These are phyloP conservation scores for Leptoxyphium fumago DNA, from an alignment of 2,329 filamentous ascomycete genomes.

Conservation along the genomic window DNA sequence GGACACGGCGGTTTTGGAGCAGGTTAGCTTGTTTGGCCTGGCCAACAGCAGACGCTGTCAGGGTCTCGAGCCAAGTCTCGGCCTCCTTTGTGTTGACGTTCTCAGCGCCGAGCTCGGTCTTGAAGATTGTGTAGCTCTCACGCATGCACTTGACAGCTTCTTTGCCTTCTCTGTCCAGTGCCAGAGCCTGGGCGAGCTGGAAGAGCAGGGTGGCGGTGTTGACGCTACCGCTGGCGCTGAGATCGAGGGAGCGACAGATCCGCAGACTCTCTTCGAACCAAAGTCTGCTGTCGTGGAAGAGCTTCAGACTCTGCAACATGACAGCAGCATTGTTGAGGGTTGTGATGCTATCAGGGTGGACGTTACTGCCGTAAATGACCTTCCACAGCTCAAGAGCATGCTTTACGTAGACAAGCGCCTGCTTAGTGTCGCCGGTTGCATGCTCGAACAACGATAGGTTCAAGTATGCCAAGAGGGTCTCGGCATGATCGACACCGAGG, in stretches of 20 bases:
- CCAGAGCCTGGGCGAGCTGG: constrained; percentile 90
- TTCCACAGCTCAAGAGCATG: constrained; percentile 95
- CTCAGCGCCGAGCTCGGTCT: constrained; percentile 67
- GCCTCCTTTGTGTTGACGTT: constrained; percentile 98
- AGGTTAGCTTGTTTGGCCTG: constrained; percentile 82
- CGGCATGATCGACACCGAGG: constrained; percentile 79
- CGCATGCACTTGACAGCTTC: constrained; percentile 85
- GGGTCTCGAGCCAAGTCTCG: constrained; percentile 87
- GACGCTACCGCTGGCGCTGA: constrained; percentile 56
- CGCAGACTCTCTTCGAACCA: constrained; percentile 93
- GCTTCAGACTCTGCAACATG: constrained; percentile 92
- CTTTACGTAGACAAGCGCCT: constrained; percentile 74
- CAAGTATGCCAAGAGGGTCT: constrained; percentile 89
- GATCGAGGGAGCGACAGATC: constrained; percentile 81
- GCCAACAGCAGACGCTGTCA: constrained; percentile 87
- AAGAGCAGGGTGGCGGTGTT: constrained; percentile 91
- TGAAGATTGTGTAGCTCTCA: constrained; percentile 93
- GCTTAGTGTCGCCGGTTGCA: constrained; percentile 75
- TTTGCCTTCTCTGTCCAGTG: constrained; percentile 90
- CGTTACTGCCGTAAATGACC: constrained; percentile 76
- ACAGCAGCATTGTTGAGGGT: constrained; percentile 98
- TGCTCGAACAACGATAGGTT: constrained; percentile 93
- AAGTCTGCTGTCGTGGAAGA: constrained; percentile 81
- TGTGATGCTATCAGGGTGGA: constrained; percentile 90
- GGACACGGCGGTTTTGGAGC: constrained; percentile 13